Percentiles rank a stretch among this genome's conserved stretches.
phyloP scores from a whole-genome alignment of 345 rosid species.

The Brassica carinata region DNA sequence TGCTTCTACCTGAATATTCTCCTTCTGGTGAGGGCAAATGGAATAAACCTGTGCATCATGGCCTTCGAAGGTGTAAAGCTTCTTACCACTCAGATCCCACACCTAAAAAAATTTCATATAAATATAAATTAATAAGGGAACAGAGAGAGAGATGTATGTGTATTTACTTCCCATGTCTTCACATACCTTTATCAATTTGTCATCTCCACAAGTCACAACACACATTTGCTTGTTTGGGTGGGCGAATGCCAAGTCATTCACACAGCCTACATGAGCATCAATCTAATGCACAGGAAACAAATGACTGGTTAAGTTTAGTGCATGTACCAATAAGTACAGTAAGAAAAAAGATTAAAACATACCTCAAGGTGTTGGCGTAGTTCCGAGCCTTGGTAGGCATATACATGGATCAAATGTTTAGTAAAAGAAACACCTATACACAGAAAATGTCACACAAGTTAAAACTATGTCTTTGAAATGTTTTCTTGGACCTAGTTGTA shows the following conservation, averaged over 20 bases:
- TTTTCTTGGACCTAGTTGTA: not conserved
- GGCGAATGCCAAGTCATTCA: conserved; percentile 76
- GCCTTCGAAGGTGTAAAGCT: conserved; percentile 65
- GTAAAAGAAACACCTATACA: conserved; percentile 68
- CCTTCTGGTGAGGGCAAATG: conserved; percentile 62
- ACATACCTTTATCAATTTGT: conserved; percentile 63
- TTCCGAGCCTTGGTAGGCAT: conserved; percentile 56
- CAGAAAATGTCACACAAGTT: not conserved
- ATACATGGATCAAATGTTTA: conserved; percentile 71
- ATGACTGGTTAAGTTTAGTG: not conserved
- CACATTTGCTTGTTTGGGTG: conserved; percentile 50
- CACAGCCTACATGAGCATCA: conserved; percentile 76
- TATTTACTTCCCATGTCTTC: not conserved
- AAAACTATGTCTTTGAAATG: not conserved
- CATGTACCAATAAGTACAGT: not conserved
- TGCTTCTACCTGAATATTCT: conserved; percentile 45
- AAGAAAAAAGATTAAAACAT: not conserved
- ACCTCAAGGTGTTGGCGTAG: conserved; percentile 71
- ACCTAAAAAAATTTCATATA: conserved; percentile 43
- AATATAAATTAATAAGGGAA: not conserved
- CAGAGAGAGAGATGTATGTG: not conserved
- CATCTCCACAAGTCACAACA: conserved; percentile 82
- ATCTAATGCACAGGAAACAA: conserved; percentile 44
- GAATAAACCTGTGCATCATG: conserved; percentile 75
- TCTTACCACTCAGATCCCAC: conserved; percentile 66